Conservation (phyloP, 169 alveolate genomes). For the Cytauxzoon felis region DNA sequence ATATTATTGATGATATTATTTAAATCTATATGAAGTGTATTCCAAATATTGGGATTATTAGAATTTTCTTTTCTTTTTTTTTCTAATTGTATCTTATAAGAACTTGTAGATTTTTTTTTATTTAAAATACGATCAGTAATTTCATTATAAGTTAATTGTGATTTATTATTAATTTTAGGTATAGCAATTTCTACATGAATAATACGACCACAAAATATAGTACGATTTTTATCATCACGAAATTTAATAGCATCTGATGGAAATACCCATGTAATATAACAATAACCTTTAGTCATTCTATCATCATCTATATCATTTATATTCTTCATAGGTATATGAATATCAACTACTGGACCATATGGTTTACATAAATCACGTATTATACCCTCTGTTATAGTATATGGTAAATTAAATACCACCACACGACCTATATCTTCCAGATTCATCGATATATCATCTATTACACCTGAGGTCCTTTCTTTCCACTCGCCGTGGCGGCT, state of each 20-base stretch:
- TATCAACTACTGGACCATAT: constrained; percentile 50
- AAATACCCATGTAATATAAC: constrained; percentile 49
- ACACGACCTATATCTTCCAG: constrained; percentile 71
- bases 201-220: constrained; percentile 69
- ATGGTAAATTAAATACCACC: constrained; percentile 84
- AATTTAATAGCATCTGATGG: constrained; percentile 57
- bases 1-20: constrained; percentile 88
- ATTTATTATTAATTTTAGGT: constrained; percentile 31
- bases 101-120: constrained; percentile 71
- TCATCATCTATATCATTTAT: constrained; percentile 1
- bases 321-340: constrained; percentile 43
- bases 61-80: constrained; percentile 72
- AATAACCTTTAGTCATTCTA: constrained; percentile 41
- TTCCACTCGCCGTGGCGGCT: background rate
- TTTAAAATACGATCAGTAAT: constrained; percentile 59
- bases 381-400: constrained; percentile 84
- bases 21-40: constrained; percentile 89
- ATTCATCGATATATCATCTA: background rate
- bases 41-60: constrained; percentile 90
- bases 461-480: background rate
- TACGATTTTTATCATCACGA: constrained; percentile 41
- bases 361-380: constrained; percentile 63
- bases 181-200: constrained; percentile 64
- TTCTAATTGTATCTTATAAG: constrained; percentile 76
- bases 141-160: constrained; percentile 22